Base-by-base conservation (phyloP, 805 yeast species). In the Wickerhamomyces subpelliculosus region DNA sequence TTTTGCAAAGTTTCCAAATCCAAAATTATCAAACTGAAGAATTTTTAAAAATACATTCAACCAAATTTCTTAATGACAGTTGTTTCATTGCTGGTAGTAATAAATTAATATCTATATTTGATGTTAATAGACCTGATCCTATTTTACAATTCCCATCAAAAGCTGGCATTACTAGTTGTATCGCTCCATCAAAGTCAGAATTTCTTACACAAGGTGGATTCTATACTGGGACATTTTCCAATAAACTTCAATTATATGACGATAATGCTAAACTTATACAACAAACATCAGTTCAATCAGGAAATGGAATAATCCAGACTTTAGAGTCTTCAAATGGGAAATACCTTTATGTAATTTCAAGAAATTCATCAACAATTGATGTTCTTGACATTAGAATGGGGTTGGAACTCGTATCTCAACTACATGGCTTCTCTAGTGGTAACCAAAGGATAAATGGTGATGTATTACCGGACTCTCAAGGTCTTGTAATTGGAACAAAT, bases 361-460 rank as follows among this genome's bases (percentile, higher is more conserved):
- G 74, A 24, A 49, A 55, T 25, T 41, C 57, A 8, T 37, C 46
- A 18, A 30, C 14, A 2, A 61, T 68, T 18, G 56, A 56, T 5
- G 47, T 67, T 4, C 38, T 65, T 11, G 74, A 68, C 39, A 27
- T 47, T 4, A 41, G 74, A 22, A 55, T 60, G 63, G 46, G 40
- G 13, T 23, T 54, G 7, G n/a, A 36, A 11, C 30, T 32, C 27
- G 40, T 46, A 21, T 48, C 43, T 2, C 32, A 32, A 26, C 35
- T 47, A 5, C 36, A 40, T 4, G 23, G 34, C 1, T 40, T 49
- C 19, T 4, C 21, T 1, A 41, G 45, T 7, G 35, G 38, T 31
- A 44, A 48, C 27, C 61, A 57, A 35, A 45, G 57, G 32, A 38
- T 52, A 5, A 42, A 27, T 19, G 61, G 57, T 5, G 52, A 45